Evolutionary conservation across 2,329 filamentous ascomycete species (phyloP), one percentile per base, ranked within the genome.

Genomic region (Hypoxylon sp.): DNA sequence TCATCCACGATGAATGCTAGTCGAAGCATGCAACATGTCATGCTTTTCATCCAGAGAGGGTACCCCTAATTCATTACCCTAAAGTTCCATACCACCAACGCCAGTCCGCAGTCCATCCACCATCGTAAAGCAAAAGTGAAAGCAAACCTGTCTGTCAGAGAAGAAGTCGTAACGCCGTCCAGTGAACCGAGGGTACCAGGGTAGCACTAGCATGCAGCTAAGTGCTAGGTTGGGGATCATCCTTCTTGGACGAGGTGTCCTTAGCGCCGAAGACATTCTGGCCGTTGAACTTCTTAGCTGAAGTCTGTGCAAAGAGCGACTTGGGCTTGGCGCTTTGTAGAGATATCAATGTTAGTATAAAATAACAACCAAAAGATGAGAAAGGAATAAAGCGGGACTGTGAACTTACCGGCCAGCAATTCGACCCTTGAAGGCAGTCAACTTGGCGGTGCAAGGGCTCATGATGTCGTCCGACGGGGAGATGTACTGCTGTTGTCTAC

Each of bases 401-500:
- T 28, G 30, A 52, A 85, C 87, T 78, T 85, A 93, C 91, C 94
- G 95, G 82, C 86, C 87, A 69, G 90, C 90, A 76, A 93, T 90
- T 84, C 93, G 94, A 82, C 88, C 92, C 81, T 92, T 91, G 80
- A 94, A 89, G 43, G 91, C 90, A 70, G 86, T 91, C 75, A 96
- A 87, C 86, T 96, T 96, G 79, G 92, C 90, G 17, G 90, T 92
- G 80, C 92, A 94, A 36, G 93, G 93, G 74, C 91, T 94, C 90
- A 94, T 92, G 83, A 97, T 94, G 81, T 89, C 90, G 80, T 97
- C 93, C n/a, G 92, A 94, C 2, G 93, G 93, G 17, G 91, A 94
- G 78, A 94, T 84, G 81, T 94, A 95, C 72, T 86, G 82, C 74
- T 84, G 82, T 56, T 82, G 81, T 72, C 82, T 77, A 66, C 57